phyloP scores from a whole-genome alignment of 768 basidiomycete species.

The Suillus subluteus region DNA sequence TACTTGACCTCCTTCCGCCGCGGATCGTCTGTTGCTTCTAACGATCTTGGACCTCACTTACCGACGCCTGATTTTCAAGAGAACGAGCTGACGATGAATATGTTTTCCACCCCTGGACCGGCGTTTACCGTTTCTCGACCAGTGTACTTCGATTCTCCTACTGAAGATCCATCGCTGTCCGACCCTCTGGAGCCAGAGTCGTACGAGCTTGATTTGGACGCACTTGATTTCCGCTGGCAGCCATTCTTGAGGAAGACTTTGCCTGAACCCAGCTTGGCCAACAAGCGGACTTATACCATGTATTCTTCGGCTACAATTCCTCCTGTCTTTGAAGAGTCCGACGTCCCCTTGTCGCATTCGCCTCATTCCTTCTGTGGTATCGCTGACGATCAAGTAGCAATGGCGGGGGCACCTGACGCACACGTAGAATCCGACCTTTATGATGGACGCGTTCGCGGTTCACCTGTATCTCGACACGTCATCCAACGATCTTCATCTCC shows the following conservation, averaged over 20 bases:
- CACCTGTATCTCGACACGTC: conserved; percentile 5
- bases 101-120: conserved; percentile 57
- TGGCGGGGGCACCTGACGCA: neutral
- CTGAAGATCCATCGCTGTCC: conserved; percentile 49
- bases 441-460: neutral
- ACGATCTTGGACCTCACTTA: neutral
- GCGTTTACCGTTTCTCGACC: conserved; percentile 33
- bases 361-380: neutral
- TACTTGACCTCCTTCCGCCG: neutral
- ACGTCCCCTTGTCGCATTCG: neutral
- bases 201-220: conserved; percentile 42
- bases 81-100: conserved; percentile 15
- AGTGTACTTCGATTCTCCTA: conserved; percentile 56
- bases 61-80: conserved; percentile 1
- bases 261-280: neutral
- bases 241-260: conserved; percentile 43
- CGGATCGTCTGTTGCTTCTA: neutral
- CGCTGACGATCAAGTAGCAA: neutral
- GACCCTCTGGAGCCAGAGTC: conserved; percentile 40
- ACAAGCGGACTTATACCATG: neutral
- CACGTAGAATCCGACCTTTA: neutral
- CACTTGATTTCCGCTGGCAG: conserved; percentile 59
- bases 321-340: neutral
- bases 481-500: neutral
- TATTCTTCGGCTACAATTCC: neutral